These are phyloP conservation scores for Dryas drummondii DNA, from an alignment of 306 rosid genomes.

Conservation along the genomic window DNA sequence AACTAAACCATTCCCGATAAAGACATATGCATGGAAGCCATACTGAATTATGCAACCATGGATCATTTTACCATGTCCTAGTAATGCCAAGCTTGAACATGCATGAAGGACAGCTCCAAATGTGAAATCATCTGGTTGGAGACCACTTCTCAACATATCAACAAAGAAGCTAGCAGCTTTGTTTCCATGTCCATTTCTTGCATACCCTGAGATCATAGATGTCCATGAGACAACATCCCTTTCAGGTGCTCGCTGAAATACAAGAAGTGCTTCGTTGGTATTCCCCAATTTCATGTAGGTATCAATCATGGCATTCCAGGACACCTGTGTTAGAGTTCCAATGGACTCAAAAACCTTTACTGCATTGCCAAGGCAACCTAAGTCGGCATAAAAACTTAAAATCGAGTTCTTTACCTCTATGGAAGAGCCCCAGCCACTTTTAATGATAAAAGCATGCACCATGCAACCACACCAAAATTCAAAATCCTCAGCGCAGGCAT, in stretches of 20 bases:
- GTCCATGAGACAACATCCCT: constrained; percentile 79
- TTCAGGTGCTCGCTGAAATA: constrained; percentile 64
- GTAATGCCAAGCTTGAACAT: constrained; percentile 63
- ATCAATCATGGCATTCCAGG: constrained; percentile 81
- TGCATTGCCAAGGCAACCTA: constrained; percentile 51
- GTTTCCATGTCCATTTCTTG: constrained; percentile 66
- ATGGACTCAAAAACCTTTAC: constrained; percentile 48
- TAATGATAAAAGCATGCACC: constrained; percentile 61
- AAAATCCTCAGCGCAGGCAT: constrained; percentile 54
- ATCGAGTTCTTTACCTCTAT: constrained; percentile 65
- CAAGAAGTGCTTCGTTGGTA: constrained; percentile 49
- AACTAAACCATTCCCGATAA: constrained; percentile 65
- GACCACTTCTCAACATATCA: constrained; percentile 49
- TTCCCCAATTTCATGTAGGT: constrained; percentile 75
- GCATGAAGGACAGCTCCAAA: constrained; percentile 77
- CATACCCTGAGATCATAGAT: constrained; percentile 65
- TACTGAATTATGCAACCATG: constrained; percentile 45
- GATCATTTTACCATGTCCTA: constrained; percentile 60
- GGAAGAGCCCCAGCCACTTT: constrained; percentile 65
- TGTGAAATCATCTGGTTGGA: constrained; percentile 62
- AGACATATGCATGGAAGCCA: constrained; percentile 46
- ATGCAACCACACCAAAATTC: constrained; percentile 46
- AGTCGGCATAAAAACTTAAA: constrained; percentile 62
- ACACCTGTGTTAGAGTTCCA: constrained; percentile 52
- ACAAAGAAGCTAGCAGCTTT: constrained; percentile 58